phyloP scores from a whole-genome alignment of 257 asterid genomes.

The Gentiana dahurica region DNA sequence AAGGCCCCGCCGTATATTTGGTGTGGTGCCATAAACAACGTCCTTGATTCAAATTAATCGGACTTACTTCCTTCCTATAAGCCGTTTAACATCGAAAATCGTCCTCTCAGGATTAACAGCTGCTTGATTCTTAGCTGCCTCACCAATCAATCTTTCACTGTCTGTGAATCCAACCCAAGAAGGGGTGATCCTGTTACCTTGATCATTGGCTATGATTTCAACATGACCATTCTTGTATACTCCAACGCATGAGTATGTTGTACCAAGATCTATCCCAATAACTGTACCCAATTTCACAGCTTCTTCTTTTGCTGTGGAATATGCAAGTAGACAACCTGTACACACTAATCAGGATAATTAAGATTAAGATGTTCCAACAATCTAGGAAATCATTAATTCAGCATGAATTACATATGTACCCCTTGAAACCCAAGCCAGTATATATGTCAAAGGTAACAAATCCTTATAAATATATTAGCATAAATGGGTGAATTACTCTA shows the following conservation, averaged over 20 bases:
- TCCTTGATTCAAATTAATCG: not conserved
- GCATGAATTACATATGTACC: too few species aligned
- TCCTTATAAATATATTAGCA: too few species aligned
- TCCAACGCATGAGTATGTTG: slow-evolving; percentile 78
- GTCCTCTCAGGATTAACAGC: slow-evolving; percentile 70
- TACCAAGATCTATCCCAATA: slow-evolving; percentile 68
- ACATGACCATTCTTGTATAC: slow-evolving; percentile 69
- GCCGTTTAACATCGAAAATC: slow-evolving; percentile 65
- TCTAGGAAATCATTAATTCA: not conserved
- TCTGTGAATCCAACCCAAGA: slow-evolving; percentile 77
- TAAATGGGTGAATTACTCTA: too few species aligned
- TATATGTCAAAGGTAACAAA: too few species aligned
- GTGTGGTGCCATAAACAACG: not conserved
- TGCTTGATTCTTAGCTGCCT: slow-evolving; percentile 75
- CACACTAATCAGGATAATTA: slow-evolving; percentile 6
- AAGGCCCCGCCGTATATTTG: not conserved
- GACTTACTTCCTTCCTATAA: slow-evolving; percentile 64
- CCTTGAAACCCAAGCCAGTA: too few species aligned
- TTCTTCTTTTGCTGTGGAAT: slow-evolving; percentile 48
- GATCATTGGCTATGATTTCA: slow-evolving; percentile 70
- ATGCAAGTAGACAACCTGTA: slow-evolving; percentile 44
- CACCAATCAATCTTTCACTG: slow-evolving; percentile 63
- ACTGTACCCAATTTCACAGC: slow-evolving; percentile 53
- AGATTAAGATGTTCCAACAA: slow-evolving; percentile 6
- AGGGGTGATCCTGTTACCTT: slow-evolving; percentile 75